These are phyloP conservation scores for Lactarius hatsudake DNA, from an alignment of 768 basidiomycete genomes.

Conservation along the genomic window DNA sequence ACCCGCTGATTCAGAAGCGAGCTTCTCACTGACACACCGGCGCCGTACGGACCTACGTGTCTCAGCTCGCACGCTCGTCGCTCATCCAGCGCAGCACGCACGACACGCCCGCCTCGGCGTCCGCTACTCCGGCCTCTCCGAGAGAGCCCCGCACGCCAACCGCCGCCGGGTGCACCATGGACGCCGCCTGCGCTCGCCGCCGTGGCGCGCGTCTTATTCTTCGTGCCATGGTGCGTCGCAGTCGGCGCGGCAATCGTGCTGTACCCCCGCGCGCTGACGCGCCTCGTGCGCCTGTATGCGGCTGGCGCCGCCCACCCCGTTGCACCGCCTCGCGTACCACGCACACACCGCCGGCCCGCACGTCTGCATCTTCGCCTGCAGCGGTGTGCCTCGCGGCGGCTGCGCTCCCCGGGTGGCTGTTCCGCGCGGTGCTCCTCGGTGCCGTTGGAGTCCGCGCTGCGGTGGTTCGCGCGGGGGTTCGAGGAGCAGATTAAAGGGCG, in stretches of 20 bases:
- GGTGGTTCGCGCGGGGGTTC: constrained; percentile 17
- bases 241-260: constrained; percentile 22
- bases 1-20: no score
- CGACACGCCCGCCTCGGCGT: constrained; percentile 8
- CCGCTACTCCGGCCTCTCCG: not conserved
- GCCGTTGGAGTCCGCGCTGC: constrained; percentile 3
- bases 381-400: not conserved
- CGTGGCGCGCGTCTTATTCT: constrained; percentile 15
- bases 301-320: constrained; percentile 5
- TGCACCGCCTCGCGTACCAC: constrained; percentile 27
- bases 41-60: not conserved
- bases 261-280: constrained; percentile 12
- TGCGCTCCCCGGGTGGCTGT: not conserved
- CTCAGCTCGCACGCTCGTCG: not conserved
- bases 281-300: constrained; percentile 17
- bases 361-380: constrained; percentile 21
- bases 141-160: not conserved
- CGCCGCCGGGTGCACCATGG: constrained; percentile 6
- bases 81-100: not conserved
- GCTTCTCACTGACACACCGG: not conserved
- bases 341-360: constrained; percentile 24
- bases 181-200: not conserved
- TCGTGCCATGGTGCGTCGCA: constrained; percentile 24
- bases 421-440: constrained; percentile 5
- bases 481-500: not conserved